Evolutionary conservation across 208 protist genomes (phyloP), one percentile per base, ranked within the genome.

Genomic region (Wallacemonas sp.): DNA sequence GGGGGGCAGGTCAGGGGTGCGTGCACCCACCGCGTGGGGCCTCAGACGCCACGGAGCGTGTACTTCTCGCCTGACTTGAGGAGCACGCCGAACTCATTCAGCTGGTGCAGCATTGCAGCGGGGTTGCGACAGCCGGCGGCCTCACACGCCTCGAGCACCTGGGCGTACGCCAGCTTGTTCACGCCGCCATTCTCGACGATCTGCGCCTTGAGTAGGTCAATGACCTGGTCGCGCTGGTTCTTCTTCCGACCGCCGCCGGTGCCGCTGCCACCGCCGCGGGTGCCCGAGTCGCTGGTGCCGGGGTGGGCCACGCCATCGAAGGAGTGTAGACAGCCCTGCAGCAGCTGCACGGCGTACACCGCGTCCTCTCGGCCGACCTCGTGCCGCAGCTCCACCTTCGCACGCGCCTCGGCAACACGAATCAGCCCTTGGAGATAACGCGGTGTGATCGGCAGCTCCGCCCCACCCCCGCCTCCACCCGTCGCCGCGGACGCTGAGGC

Each of bases 341-440:
- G 82, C 10, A 98, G 73, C 46, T 81, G 69, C 27, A 98, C 88
- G 21, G 95, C 94, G 71, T 97, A 97, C 29, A 61, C 42, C 17
- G 98, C 97, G 75, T 99, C 98, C 10, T 93, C 65, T 42, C 78
- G 60, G 1, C 89, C 97, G 2, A 98, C 95, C 17, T 86, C 76
- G 42, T 85, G 71, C 1, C 96, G 76, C 24, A 98, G 78, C 73
- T 98, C 95, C 57, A 92, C 71, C 73, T 94, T 95, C 17, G 93
- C 93, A 1, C 91, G 84, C 1, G 88, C 91, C 66, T 98, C 91
- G n/a, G 95, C 48, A 17, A 98, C 74, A 17, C 97, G 83, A 32
- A 98, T 94, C 0, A 99, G 79, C 1, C 95, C 93, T 75, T 99
- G 97, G 39, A 99, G 73, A 72, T 99, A 98, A 29, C 95, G 81